Base-by-base conservation (phyloP, 257 asterid species). In the Anisodus tanguticus region DNA sequence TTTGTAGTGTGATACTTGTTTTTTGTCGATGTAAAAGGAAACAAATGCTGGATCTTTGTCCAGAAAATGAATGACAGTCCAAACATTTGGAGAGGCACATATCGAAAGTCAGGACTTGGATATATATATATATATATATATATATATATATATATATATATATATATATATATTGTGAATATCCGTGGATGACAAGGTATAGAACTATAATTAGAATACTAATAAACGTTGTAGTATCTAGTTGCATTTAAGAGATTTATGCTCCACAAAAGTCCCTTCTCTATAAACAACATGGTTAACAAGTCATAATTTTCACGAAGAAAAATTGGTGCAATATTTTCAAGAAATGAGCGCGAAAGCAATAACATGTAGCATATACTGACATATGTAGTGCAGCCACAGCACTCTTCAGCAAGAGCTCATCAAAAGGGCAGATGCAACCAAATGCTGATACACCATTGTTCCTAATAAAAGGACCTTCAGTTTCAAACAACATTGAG, bases 1-100 rank as follows among this genome's bases (percentile, higher is more conserved):
- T 51, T 51, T 51, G 63, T 12, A 51, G 45, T 26, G 22, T 76
- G 43, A 76, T 22, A 26, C 81, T 76, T 49, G 12, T 76, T 49
- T 49, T 68, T 15, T 37, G 41, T 22, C n/a, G 0, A 51, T 76
- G 63, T 76, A 53, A 22, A 76, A 49, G 13, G 63, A 76, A 76
- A 51, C 47, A 51, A 19, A 22, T 51, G 39, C 45, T 22, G 19
- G 81, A 76, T 49, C 11, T 51, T 74, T 22, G 15, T 53, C 45
- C 47, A 76, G 64, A 51, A 76, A 76, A 49, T 74, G 80, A 3
- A 74, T 11, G 80, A 49, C 19, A 49, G 60, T 74, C 43, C 80
- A 74, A 72, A 74, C 43, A 49, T 74, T 74, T 22, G 8, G 43
- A 74, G n/a, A 17, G 79, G 57, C 17, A 43, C 79, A 43, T 64